These are phyloP conservation scores for Fusarium veterinarium DNA, from an alignment of 2,329 filamentous ascomycete species.

Conservation along the genomic window DNA sequence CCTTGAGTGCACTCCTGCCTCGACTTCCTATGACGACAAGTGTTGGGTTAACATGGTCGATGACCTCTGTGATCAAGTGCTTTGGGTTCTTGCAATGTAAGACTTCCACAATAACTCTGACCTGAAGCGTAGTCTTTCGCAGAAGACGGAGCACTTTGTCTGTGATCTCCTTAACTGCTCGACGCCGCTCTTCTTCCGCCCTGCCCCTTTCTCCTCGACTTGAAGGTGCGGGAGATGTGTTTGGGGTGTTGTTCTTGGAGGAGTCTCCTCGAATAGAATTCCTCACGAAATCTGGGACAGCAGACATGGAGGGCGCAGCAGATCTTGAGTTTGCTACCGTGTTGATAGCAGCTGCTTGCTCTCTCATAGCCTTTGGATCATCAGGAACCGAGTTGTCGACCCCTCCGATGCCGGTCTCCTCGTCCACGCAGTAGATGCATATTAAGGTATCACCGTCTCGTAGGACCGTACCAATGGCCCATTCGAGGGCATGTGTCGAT, in stretches of 20 bases:
- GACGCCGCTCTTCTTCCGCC: conserved; percentile 81
- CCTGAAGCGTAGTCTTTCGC: conserved; percentile 91
- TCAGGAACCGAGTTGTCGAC: conserved; percentile 71
- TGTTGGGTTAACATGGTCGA: conserved; percentile 91
- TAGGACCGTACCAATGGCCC: conserved; percentile 95
- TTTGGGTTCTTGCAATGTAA: conserved; percentile 98
- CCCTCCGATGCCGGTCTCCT: conserved; percentile 74
- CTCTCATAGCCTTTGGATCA: conserved; percentile 78
- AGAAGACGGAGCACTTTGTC: conserved; percentile 86
- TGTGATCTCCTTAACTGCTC: conserved; percentile 85
- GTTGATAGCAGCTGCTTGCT: conserved; percentile 78
- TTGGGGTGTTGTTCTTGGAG: conserved; percentile 49
- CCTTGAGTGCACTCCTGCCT: conserved; percentile 91
- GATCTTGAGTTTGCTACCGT: conserved; percentile 63
- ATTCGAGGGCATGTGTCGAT: conserved; percentile 93
- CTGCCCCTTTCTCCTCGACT: conserved; percentile 64
- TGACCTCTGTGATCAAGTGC: conserved; percentile 96
- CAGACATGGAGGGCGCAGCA: conserved; percentile 47
- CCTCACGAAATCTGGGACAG: conserved; percentile 51
- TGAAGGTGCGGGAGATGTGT: conserved; percentile 61
- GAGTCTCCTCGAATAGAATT: conserved; percentile 48
- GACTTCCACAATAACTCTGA: conserved; percentile 93
- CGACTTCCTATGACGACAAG: conserved; percentile 93
- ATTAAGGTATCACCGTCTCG: conserved; percentile 94
- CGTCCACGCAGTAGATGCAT: conserved; percentile 92